Evolutionary conservation across 345 rosid species (phyloP).

Genomic region (Pistacia vera): DNA sequence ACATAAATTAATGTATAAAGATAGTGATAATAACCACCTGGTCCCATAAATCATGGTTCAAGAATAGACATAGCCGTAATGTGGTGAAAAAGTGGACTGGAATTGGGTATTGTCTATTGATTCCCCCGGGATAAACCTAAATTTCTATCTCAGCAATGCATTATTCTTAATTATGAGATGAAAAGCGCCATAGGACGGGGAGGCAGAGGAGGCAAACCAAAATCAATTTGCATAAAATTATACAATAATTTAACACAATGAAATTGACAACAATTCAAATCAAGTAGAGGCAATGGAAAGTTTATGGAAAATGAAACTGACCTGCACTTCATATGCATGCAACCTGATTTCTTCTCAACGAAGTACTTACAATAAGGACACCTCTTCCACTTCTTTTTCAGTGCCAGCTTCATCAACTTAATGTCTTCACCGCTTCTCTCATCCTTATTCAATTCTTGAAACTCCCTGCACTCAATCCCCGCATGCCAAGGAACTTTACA

Average conservation of each 20-base stretch:
- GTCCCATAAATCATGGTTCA: no score
- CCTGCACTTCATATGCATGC: constrained; percentile 47
- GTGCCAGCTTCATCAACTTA: constrained; percentile 39
- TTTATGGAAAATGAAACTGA: not conserved
- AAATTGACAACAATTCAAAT: not conserved
- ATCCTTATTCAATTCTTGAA: constrained; percentile 36
- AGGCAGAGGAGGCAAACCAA: no score
- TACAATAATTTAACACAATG: not conserved
- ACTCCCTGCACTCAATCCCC: constrained; percentile 33
- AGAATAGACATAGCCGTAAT: not conserved
- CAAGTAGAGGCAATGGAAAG: not conserved
- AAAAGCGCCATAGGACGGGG: not conserved
- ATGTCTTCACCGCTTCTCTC: constrained; percentile 46
- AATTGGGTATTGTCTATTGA: not conserved
- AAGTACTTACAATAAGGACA: constrained; percentile 40
- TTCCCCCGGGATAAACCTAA: not conserved
- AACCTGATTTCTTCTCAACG: constrained; percentile 50
- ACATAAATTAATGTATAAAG: no score
- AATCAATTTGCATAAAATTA: no score
- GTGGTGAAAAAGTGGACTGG: not conserved
- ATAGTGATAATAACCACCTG: no score
- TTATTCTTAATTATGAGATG: not conserved
- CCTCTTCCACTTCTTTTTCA: constrained; percentile 36
- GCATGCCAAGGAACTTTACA: constrained; percentile 62
- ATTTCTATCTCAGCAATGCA: not conserved